Evolutionary conservation across 768 basidiomycete species (phyloP), one percentile per base, ranked within the genome.

Genomic region (Cystofilobasidium ferigula): DNA sequence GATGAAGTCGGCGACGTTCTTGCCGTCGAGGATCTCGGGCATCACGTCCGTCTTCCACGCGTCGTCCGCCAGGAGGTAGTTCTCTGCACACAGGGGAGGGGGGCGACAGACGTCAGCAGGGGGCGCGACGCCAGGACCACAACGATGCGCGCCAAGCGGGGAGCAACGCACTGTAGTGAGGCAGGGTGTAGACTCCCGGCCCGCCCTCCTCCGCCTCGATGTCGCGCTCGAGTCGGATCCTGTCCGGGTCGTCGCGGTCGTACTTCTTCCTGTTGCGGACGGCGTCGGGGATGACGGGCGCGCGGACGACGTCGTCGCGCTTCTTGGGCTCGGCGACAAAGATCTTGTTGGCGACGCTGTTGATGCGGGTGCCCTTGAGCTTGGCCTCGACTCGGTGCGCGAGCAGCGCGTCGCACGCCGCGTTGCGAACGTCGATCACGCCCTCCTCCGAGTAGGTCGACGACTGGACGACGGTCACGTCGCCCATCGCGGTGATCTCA

Each of bases 1-100:
- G 76, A 98, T 88, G 69, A 99, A 99, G 80, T 99, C 95, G 28
- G 93, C 94, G 61, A 98, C 78, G 78, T 99, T 99, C 83, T 97
- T 97, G 78, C 95, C 95, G 71, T 97, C 85, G 86, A 90, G 85
- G 73, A 99, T 89, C 76, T 99, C 95, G n/a, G 95, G 95, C n/a
- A 98, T 87, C 70, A 84, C 81, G 73, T 99, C 95, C 78, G 84
- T 80, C 79, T 95, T 99, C 95, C 95, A 99, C 51, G 88, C 86
- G 42, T 87, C 84, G 74, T 95, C 85, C 28, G 84, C 81, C 66
- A 99, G 84, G 32, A 95, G 64, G 78, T 95, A 98, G 76, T 89
- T 83, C 81, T 90, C 93, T 97, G 78, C 57, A 70, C 20, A 5
- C 5, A 20, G 62, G 32, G 32, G 45, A n/a, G 24, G 56, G 7